Base-by-base conservation (phyloP, 2,329 filamentous ascomycete genomes). In the Aspergillus viridinutans region DNA sequence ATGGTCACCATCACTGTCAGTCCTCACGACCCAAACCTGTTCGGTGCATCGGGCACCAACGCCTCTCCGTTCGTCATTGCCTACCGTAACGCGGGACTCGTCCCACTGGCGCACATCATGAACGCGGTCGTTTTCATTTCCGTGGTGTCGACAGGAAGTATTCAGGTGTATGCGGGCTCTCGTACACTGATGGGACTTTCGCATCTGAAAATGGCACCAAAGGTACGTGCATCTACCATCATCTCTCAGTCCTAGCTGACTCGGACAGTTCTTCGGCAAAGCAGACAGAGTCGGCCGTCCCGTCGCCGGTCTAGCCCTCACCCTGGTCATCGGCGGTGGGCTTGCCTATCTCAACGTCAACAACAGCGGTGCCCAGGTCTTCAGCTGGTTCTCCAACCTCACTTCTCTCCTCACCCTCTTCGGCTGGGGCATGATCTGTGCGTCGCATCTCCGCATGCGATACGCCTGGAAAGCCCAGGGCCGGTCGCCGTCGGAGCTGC, bases 261-360 rank as follows among this genome's bases (percentile, higher is more conserved):
- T 26, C n/a, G 29, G 5, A 38, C 32, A 66, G 56, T 59, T 67
- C 58, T 68, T 72, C 50, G 60, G 59, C 25, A 69, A 64, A 21
- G 72, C 71, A 5, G 73, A 77, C 58, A 69, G 61, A 42, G 58
- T 49, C 2, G 75, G 74, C 20, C 74, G 74, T 3, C 75, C 76
- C 0, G 70, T 83, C 35, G 74, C 74, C 47, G 79, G 81, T 1
- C 75, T 93, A 3, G 83, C 81, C 1, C 80, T 84, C 23, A 78
- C 92, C 26, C 78, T 93, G 12, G 88, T 90, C 9, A 75, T 87
- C 12, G 89, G 90, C 9, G 77, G 93, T 14, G 77, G 71, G 0
- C 71, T 79, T 4, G 66, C 69, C 35, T 78, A 78, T 58, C 72
- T 80, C 21, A 79, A 80, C 59, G 74, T 77, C 26, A 70, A 55